These are phyloP conservation scores for Hanseniaspora mollemarum DNA, from an alignment of 805 yeast genomes.

Conservation along the genomic window DNA sequence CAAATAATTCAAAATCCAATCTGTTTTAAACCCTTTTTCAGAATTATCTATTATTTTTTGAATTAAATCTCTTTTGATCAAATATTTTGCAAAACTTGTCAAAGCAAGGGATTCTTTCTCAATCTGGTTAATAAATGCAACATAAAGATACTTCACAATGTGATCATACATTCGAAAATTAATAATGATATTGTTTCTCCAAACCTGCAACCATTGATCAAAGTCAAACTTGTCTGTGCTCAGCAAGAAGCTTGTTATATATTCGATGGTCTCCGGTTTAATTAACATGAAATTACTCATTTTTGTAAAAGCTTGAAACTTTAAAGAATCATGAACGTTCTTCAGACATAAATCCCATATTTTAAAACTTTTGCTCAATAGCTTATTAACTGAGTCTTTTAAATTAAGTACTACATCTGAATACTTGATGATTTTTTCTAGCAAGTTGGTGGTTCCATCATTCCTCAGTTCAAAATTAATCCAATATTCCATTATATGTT, in stretches of 20 bases:
- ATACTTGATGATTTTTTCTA: slow-evolving; percentile 34
- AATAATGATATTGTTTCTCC: slow-evolving; percentile 38
- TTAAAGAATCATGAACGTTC: slow-evolving; percentile 32
- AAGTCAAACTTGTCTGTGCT: background rate
- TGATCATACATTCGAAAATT: background rate
- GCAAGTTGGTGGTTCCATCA: slow-evolving; percentile 34
- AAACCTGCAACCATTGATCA: slow-evolving; percentile 28
- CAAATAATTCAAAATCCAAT: background rate
- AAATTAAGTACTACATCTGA: slow-evolving; percentile 28
- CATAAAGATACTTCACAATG: background rate
- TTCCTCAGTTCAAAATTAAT: slow-evolving; percentile 51
- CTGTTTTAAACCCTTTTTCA: background rate
- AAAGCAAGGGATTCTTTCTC: background rate
- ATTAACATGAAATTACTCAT: background rate
- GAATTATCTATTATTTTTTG: background rate
- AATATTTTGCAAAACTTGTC: background rate
- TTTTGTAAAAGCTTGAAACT: background rate
- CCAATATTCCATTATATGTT: slow-evolving; percentile 32
- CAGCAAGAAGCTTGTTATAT: background rate
- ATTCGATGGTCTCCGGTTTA: background rate
- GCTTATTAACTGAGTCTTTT: slow-evolving; percentile 20
- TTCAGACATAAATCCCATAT: slow-evolving; percentile 17
- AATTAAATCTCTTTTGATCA: background rate
- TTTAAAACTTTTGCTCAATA: slow-evolving; percentile 15
- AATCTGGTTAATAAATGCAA: background rate